Evolutionary conservation across 2,329 filamentous ascomycete species (phyloP).

Genomic region (Akanthomyces dipterigenus): DNA sequence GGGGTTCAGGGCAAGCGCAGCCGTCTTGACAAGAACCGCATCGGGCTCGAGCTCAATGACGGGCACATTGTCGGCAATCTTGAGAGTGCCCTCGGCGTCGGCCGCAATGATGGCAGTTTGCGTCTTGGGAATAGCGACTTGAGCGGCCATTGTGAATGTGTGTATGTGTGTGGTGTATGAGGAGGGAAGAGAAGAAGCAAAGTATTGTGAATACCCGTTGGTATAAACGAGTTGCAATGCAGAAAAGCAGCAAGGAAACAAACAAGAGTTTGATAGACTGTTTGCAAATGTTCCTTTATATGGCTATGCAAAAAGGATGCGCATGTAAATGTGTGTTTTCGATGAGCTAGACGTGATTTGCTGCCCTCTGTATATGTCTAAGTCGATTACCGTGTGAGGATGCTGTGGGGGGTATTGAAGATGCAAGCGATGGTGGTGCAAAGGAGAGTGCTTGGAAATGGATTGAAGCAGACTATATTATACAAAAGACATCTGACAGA

Average conservation of each 20-base stretch:
- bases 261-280: background rate
- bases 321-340: background rate
- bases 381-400: background rate
- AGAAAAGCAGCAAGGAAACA: background rate
- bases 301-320: background rate
- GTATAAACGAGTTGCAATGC: background rate
- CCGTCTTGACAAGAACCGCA: conserved; percentile 19
- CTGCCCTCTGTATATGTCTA: background rate
- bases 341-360: background rate
- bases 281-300: too few relatives aligned
- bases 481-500: conserved; percentile 2
- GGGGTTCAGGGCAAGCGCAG: conserved; percentile 30
- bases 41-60: conserved; percentile 11
- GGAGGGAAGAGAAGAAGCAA: background rate
- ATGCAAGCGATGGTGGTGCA: background rate
- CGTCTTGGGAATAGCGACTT: conserved; percentile 7
- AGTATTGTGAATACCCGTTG: background rate
- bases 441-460: background rate
- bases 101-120: conserved; percentile 9
- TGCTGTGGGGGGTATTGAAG: background rate
- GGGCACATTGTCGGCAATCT: background rate
- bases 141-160: conserved; percentile 7
- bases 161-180: background rate
- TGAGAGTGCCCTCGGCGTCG: conserved; percentile 6
- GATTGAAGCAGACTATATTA: conserved; percentile 2